Evolutionary conservation across 2,329 filamentous ascomycete species (phyloP).

Genomic region (Pseudogymnoascus sp.): DNA sequence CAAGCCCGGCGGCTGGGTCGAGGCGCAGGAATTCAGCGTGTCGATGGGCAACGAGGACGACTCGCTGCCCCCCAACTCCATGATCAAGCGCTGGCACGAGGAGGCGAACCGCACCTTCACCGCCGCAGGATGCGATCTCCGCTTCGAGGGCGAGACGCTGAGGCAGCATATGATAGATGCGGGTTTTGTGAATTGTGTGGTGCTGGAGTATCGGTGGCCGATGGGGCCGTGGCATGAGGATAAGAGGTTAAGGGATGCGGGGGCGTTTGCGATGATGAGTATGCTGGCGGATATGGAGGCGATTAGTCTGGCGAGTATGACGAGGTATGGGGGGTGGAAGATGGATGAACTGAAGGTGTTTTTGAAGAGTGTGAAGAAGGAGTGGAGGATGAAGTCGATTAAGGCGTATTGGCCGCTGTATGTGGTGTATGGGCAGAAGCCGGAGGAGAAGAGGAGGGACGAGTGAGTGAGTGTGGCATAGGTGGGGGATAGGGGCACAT

Average conservation of each 20-base stretch:
- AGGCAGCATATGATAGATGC: slow-evolving; percentile 23
- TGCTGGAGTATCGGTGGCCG: slow-evolving; percentile 33
- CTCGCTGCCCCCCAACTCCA: slow-evolving; percentile 12
- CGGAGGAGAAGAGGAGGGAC: background rate
- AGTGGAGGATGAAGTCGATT: slow-evolving; percentile 13
- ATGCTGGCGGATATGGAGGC: slow-evolving; percentile 21
- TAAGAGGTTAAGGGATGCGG: slow-evolving; percentile 28
- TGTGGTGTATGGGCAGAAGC: slow-evolving; percentile 16
- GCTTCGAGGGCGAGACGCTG: background rate
- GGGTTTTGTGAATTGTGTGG: slow-evolving; percentile 34
- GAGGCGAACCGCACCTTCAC: slow-evolving; percentile 12
- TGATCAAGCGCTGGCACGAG: slow-evolving; percentile 14
- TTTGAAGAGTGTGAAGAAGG: slow-evolving; percentile 12
- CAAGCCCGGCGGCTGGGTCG: slow-evolving; percentile 10
- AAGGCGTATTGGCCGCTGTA: slow-evolving; percentile 13
- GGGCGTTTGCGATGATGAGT: slow-evolving; percentile 20
- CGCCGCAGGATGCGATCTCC: slow-evolving; percentile 10
- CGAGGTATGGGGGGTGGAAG: slow-evolving; percentile 14
- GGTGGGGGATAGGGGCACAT: background rate
- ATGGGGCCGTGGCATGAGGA: slow-evolving; percentile 33
- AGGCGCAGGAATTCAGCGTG: slow-evolving; percentile 2
- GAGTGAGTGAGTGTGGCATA: background rate
- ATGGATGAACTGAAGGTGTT: slow-evolving; percentile 14
- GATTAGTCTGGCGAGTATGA: slow-evolving; percentile 15
- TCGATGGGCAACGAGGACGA: background rate